Base-by-base conservation (phyloP, 805 yeast species). In the Blastobotrys americana region DNA sequence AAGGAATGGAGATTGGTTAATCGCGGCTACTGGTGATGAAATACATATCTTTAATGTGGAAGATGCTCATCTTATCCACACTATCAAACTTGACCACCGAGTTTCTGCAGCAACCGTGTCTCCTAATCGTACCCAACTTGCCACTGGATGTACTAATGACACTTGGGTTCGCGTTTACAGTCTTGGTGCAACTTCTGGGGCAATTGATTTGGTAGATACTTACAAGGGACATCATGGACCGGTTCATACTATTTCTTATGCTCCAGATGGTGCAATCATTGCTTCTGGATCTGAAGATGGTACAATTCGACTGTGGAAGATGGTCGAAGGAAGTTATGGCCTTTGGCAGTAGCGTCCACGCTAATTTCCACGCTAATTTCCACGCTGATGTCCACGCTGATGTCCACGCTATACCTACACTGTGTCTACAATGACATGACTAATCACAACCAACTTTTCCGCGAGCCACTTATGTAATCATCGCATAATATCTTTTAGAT, bases 281-380 rank as follows among this genome's bases (percentile, higher is more conserved):
- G 97, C 96, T 3, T 80, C 93, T 43, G 94, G 96, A 2, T 83
- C 95, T n/a, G 94, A 97, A 96, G 98, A 93, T 65, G 86, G 85
- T 53, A 90, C 98, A 3, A 79, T 90, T 17, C 73, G 98, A 52
- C 71, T 93, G n/a, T 93, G 98, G 98, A 83, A 82, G 58, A 78
- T 89, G 37, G 46, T 41, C 8, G 39, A 37, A 6, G 64, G 57
- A 2, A 52, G 59, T 3, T 62, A 59, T 35, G 67, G 66, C 2
- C 45, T 62, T 34, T 62, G 66, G 66, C 21, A 34, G 6, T 23
- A 34, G 37, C 37, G 19, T n/a, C n/a, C n/a, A n/a, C n/a, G n/a
- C n/a, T n/a, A n/a, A n/a, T n/a, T n/a, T n/a, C n/a, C n/a, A n/a
- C n/a, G n/a, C n/a, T n/a, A n/a, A n/a, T n/a, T n/a, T n/a, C n/a